phyloP scores from a whole-genome alignment of 257 asterid genomes.

The Sherardia arvensis region DNA sequence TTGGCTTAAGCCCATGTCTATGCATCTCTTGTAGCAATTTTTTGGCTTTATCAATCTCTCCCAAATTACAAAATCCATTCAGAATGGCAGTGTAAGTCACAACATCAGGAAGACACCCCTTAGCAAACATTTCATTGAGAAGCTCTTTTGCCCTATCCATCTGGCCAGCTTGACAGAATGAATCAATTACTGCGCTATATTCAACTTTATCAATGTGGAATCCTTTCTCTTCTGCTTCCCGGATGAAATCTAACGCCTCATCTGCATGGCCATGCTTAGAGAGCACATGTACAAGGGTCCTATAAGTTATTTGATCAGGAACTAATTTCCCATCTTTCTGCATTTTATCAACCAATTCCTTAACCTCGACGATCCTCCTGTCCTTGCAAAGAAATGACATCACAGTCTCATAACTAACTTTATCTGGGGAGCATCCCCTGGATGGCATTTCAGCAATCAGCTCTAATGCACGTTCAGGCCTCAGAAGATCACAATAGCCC shows the following conservation, averaged over 20 bases:
- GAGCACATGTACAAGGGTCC: conserved; percentile 60
- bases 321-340: conserved; percentile 38
- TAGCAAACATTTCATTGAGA: conserved; percentile 67
- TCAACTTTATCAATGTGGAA: conserved; percentile 64
- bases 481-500: conserved; percentile 69
- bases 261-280: conserved; percentile 66
- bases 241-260: conserved; percentile 60
- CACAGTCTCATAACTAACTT: conserved; percentile 64
- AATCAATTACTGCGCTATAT: conserved; percentile 60
- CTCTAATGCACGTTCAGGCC: conserved; percentile 47
- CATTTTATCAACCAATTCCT: conserved; percentile 63
- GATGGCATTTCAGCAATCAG: conserved; percentile 63
- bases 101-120: conserved; percentile 79
- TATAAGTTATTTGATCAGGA: conserved; percentile 73
- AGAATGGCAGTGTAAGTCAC: conserved; percentile 85
- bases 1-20: conserved; percentile 78
- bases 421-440: conserved; percentile 70
- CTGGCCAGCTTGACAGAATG: conserved; percentile 57
- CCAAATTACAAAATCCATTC: conserved; percentile 55
- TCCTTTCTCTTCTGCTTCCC: conserved; percentile 67
- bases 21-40: conserved; percentile 71
- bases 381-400: conserved; percentile 65
- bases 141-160: conserved; percentile 65
- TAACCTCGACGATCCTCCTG: conserved; percentile 50
- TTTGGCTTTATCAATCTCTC: conserved; percentile 67